phyloP scores from a whole-genome alignment of 352 stramenopile genomes.

The Globisporangium barbulae region DNA sequence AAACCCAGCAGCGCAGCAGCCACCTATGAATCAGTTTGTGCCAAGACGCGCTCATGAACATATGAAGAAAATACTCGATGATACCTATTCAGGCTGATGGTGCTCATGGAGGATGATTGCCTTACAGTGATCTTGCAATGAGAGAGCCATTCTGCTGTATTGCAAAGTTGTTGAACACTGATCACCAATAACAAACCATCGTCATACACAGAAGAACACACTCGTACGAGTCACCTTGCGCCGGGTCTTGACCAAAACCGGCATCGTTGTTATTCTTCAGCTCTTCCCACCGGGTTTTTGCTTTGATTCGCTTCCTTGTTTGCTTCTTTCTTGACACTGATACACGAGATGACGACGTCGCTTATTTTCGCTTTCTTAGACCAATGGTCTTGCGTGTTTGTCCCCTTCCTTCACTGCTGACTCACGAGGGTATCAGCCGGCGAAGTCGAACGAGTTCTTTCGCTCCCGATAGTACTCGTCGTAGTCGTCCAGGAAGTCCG shows the following conservation, averaged over 20 bases:
- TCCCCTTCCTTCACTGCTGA: background rate
- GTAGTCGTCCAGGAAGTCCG: slow-evolving; percentile 40
- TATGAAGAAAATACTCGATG: too few species aligned
- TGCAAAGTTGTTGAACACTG: too few species aligned
- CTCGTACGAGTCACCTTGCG: background rate
- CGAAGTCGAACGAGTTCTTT: slow-evolving; percentile 68
- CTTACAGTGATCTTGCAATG: too few species aligned
- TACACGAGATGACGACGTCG: background rate
- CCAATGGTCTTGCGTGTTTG: too few species aligned
- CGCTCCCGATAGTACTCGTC: slow-evolving; percentile 52
- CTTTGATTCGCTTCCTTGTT: background rate
- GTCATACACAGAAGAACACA: background rate
- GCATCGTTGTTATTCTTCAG: background rate
- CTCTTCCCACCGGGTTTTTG: background rate
- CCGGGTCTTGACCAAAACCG: background rate
- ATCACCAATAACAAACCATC: too few species aligned
- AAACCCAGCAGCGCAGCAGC: background rate
- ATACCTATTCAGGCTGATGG: too few species aligned
- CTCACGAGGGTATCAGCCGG: slow-evolving; percentile 21
- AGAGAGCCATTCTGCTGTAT: too few species aligned
- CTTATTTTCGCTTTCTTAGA: background rate
- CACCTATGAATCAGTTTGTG: background rate
- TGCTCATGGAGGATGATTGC: too few species aligned
- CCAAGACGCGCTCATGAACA: background rate
- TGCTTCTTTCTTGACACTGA: background rate